Evolutionary conservation across 768 basidiomycete species (phyloP).

Genomic region (Serendipita sp.): DNA sequence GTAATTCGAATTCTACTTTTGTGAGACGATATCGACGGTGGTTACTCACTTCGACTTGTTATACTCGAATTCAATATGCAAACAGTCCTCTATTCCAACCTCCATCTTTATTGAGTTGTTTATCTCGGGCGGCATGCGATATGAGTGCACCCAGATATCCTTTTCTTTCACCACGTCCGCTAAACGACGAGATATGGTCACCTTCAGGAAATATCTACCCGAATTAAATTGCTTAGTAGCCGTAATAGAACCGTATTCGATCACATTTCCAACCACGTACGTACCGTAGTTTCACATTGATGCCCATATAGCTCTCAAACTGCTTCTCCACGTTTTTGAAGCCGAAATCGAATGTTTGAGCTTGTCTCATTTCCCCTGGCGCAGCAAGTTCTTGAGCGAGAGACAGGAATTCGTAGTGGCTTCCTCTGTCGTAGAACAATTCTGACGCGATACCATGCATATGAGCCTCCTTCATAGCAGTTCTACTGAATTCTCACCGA

Average conservation of each 20-base stretch:
- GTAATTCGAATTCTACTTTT: neutral
- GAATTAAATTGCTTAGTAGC: neutral
- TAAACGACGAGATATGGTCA: conserved; percentile 79
- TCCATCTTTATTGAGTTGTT: conserved; percentile 99
- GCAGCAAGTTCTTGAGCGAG: conserved; percentile 88
- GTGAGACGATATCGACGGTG: neutral
- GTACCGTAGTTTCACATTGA: conserved; percentile 92
- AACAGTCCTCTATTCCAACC: conserved; percentile 96
- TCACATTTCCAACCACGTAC: conserved; percentile 14
- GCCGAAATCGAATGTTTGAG: conserved; percentile 88
- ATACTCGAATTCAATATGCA: conserved; percentile 99
- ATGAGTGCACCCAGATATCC: conserved; percentile 96
- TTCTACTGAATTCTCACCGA: conserved; percentile 43
- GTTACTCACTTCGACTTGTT: conserved; percentile 88
- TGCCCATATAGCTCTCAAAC: conserved; percentile 93
- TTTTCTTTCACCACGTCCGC: conserved; percentile 86
- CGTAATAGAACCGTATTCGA: neutral
- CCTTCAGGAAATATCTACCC: conserved; percentile 75
- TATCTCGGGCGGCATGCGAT: conserved; percentile 94
- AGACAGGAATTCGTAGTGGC: conserved; percentile 95
- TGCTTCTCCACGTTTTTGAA: conserved; percentile 99
- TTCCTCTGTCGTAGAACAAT: conserved; percentile 92
- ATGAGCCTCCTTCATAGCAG: neutral
- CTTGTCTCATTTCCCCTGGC: conserved; percentile 92
- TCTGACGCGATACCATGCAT: conserved; percentile 24